These are phyloP conservation scores for Naganishia vishniacii DNA, from an alignment of 768 basidiomycete genomes.

Conservation along the genomic window DNA sequence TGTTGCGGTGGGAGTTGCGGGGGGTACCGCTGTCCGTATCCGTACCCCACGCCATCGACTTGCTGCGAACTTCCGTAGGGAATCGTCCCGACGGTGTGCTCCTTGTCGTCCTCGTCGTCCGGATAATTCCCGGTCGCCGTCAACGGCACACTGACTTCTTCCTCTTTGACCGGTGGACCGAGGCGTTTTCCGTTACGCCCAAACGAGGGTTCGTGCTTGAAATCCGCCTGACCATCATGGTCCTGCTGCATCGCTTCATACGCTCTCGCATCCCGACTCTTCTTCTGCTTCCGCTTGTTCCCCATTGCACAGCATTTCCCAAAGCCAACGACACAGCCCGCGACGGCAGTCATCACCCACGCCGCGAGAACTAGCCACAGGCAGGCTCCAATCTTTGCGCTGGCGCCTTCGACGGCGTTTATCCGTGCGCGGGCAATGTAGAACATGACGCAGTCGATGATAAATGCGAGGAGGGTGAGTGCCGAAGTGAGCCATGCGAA, in stretches of 20 bases:
- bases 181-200: not conserved
- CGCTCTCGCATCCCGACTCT: slow-evolving; percentile 1
- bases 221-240: too few species aligned
- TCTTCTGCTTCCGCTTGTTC: slow-evolving; percentile 29
- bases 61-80: not conserved
- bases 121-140: not conserved
- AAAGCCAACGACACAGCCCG: slow-evolving; percentile 78
- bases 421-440: slow-evolving; percentile 82
- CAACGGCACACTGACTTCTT: not conserved
- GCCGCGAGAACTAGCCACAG: slow-evolving; percentile 47
- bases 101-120: slow-evolving; percentile 6
- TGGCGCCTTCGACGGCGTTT: slow-evolving; percentile 64
- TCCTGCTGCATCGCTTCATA: slow-evolving; percentile 17
- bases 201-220: not conserved
- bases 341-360: slow-evolving; percentile 53
- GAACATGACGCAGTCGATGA: slow-evolving; percentile 87
- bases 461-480: slow-evolving; percentile 75
- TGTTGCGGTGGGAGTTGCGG: not conserved
- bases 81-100: not conserved
- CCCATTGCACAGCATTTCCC: slow-evolving; percentile 67
- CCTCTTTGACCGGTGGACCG: not conserved
- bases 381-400: slow-evolving; percentile 66
- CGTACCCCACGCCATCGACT: slow-evolving; percentile 14
- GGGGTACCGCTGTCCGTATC: slow-evolving; percentile 13
- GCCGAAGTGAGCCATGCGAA: slow-evolving; percentile 63